A percentile compares a stretch with the other conserved stretches of the same genome.
These are phyloP conservation scores for Fusarium ambrosium DNA, from an alignment of 2,329 filamentous ascomycete genomes.

Conservation along the genomic window DNA sequence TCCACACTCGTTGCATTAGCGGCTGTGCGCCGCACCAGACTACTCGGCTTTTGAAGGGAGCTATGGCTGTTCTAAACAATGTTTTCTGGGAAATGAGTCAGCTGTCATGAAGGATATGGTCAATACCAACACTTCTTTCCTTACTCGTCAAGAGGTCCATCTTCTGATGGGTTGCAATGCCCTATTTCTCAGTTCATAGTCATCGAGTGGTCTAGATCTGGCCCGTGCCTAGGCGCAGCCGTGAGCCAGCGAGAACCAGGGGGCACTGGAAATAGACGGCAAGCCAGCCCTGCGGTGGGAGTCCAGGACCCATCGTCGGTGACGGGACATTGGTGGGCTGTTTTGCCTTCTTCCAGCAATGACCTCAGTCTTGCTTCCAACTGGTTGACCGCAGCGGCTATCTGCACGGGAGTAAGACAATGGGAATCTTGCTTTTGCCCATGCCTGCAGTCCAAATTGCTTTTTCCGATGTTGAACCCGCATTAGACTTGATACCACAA, in stretches of 20 bases:
- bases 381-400: background rate
- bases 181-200: background rate
- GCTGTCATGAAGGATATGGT: background rate
- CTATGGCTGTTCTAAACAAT: background rate
- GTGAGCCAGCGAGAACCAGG: background rate
- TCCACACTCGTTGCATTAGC: slow-evolving; percentile 11
- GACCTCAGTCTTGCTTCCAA: background rate
- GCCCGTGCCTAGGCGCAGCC: background rate
- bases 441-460: background rate
- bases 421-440: slow-evolving; percentile 12
- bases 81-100: background rate
- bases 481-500: slow-evolving; percentile 4
- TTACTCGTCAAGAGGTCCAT: background rate
- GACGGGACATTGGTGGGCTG: slow-evolving; percentile 1
- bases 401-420: slow-evolving; percentile 4
- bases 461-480: slow-evolving; percentile 7
- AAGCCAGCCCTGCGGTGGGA: slow-evolving; percentile 5
- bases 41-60: background rate
- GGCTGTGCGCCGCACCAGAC: background rate
- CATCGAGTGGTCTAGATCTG: background rate
- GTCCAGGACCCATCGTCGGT: background rate
- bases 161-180: background rate
- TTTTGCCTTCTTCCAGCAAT: background rate
- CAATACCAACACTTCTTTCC: background rate
- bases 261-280: background rate